These are phyloP conservation scores for Vaccinium corymbosum DNA, from an alignment of 148 eudicot genomes.

Conservation along the genomic window DNA sequence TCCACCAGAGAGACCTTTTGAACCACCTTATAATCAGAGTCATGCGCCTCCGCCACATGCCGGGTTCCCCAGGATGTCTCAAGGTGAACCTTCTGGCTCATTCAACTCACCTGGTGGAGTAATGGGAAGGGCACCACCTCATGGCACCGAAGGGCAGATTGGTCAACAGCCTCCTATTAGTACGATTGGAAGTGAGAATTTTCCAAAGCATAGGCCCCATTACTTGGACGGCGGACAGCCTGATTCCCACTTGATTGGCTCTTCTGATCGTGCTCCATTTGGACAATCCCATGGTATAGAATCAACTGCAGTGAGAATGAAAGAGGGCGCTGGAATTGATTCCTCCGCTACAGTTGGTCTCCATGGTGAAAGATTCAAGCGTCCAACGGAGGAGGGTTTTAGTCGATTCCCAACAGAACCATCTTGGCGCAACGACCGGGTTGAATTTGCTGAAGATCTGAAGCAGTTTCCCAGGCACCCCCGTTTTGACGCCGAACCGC, in stretches of 20 bases:
- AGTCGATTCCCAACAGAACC: conserved; percentile 39
- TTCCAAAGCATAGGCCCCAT: conserved; percentile 40
- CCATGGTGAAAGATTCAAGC: conserved; percentile 47
- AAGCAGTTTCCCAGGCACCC: conserved; percentile 46
- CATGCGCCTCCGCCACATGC: conserved; percentile 30
- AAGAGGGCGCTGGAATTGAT: conserved; percentile 35
- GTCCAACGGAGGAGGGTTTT: conserved; percentile 36
- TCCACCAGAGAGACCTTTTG: conserved; percentile 26
- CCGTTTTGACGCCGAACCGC: conserved; percentile 38
- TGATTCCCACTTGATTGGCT: conserved; percentile 37
- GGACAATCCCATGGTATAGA: conserved; percentile 33
- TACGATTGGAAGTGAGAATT: conserved; percentile 33
- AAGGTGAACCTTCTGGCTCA: conserved; percentile 35
- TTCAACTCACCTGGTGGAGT: conserved; percentile 40
- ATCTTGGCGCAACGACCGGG: conserved; percentile 28
- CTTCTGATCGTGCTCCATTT: conserved; percentile 42
- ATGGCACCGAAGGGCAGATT: conserved; percentile 36
- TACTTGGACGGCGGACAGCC: conserved; percentile 46
- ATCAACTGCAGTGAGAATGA: conserved; percentile 34
- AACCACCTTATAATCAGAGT: conserved; percentile 25
- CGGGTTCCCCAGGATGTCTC: conserved; percentile 34
- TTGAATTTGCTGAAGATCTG: conserved; percentile 42
- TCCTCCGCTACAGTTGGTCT: conserved; percentile 30
- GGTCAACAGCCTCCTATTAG: conserved; percentile 36
- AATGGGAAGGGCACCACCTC: conserved; percentile 39